Evolutionary conservation across 768 basidiomycete genomes (phyloP), one percentile per base, ranked within the genome.

Genomic region (Rhodosporidiobolus odoratus): DNA sequence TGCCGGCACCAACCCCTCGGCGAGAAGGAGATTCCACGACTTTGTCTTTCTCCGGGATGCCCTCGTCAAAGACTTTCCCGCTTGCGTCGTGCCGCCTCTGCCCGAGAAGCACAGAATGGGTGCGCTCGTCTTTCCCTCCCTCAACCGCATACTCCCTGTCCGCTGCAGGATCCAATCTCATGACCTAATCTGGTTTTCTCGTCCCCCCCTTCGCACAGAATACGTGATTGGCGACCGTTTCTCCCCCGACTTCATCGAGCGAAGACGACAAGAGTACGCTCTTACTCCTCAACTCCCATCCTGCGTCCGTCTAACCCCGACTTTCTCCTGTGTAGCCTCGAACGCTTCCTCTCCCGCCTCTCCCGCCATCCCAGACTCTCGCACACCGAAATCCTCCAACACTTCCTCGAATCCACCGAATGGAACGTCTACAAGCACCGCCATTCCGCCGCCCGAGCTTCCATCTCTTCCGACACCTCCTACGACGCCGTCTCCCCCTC

Each of bases 341-440:
- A 96, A 79, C 89, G 91, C 54, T 99, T 97, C 82, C 80, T 97
- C 48, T 86, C 94, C 78, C 88, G 96, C 41, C 81, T 98, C 68
- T 84, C 90, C n/a, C 86, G 91, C 41, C 96, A 99, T 79, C 94
- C 96, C 21, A 97, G 91, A 2, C 83, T 99, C 19, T 92, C 95
- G 79, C 85, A 96, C 60, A 90, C 90, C 71, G 89, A 89, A 15
- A 86, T 98, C 38, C 84, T 96, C n/a, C 87, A 89, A 13, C 90
- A 92, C 37, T 99, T 99, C 82, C 88, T 98, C 68, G 91, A 92
- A 79, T 95, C 93, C 5, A 90, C 91, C 41, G 96, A 99, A 94
- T 99, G 96, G 96, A 90, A 91, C 76, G 94, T 98, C 34, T 87
- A 89, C 77, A 98, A 96, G 91, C 94, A 98, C 79, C 91, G 94